Percentiles rank a stretch among this genome's conserved stretches.
Conservation (phyloP, 176 grass and related monocot species). For the Carex cristatella region DNA sequence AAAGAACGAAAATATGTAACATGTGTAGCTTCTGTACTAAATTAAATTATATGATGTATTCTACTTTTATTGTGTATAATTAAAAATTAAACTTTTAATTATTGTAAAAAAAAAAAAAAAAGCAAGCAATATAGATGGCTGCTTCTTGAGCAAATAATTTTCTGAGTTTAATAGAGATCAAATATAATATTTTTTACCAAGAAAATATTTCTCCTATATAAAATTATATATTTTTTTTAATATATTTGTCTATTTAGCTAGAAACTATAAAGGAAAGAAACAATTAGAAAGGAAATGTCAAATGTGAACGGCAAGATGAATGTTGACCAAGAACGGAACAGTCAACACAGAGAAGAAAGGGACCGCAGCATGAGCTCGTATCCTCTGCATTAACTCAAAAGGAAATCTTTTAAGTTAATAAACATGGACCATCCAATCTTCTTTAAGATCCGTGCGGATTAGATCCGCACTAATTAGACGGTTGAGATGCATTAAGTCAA, state of each 20-base stretch:
- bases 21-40: background rate
- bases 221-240: background rate
- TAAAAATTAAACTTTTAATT: background rate
- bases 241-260: background rate
- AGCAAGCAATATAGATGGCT: background rate
- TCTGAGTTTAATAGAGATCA: background rate
- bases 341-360: background rate
- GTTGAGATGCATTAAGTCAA: too few species aligned
- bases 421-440: too few species aligned
- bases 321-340: background rate
- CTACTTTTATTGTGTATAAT: background rate
- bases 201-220: too few species aligned
- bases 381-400: too few species aligned
- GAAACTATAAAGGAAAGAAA: background rate
- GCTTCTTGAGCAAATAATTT: background rate
- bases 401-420: too few species aligned
- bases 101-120: background rate
- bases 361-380: background rate
- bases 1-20: background rate
- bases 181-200: too few species aligned
- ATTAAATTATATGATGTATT: too few species aligned
- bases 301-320: background rate
- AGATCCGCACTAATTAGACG: too few species aligned
- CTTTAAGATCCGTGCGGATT: too few species aligned
- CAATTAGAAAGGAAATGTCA: background rate